Conservation (phyloP, 2,329 filamentous ascomycete species). For the Rhexocercosporidium sp. region DNA sequence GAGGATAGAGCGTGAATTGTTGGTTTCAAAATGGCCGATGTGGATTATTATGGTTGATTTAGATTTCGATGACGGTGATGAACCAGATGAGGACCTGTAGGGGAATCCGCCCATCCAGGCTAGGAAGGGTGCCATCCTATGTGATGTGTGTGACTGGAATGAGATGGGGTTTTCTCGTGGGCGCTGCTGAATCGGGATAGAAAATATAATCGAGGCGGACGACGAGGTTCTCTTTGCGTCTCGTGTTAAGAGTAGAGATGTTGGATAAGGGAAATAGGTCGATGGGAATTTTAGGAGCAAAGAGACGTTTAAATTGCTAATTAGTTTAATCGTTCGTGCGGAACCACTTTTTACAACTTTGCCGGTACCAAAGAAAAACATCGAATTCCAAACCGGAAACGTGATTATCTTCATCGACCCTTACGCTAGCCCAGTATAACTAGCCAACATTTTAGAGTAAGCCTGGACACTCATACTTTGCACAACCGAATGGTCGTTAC, state of each 20-base stretch:
- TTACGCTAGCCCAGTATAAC: no score
- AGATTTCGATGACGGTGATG: no score
- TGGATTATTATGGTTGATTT: conserved; percentile 14
- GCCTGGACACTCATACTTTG: background rate
- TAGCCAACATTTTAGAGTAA: conserved; percentile 6
- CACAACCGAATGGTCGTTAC: background rate
- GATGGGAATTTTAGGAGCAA: conserved; percentile 6
- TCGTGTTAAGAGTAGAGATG: conserved; percentile 8
- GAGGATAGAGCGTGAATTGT: conserved; percentile 4
- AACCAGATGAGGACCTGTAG: conserved; percentile 1
- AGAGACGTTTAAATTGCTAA: no score
- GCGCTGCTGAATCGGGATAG: conserved; percentile 10
- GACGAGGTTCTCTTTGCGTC: conserved; percentile 4
- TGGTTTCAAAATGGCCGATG: no score
- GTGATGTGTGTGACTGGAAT: conserved; percentile 5
- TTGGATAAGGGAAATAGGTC: background rate
- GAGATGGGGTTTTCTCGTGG: conserved; percentile 12
- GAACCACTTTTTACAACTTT: conserved; percentile 13
- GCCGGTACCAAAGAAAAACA: no score
- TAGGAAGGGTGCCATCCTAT: conserved; percentile 14
- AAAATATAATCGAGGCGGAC: conserved; percentile 11
- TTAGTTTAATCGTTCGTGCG: background rate
- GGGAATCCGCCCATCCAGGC: conserved; percentile 12
- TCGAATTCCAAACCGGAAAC: no score
- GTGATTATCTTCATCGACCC: no score